Conservation (phyloP, 1,284 basidiomycete genomes). For the Porodaedalea pini region DNA sequence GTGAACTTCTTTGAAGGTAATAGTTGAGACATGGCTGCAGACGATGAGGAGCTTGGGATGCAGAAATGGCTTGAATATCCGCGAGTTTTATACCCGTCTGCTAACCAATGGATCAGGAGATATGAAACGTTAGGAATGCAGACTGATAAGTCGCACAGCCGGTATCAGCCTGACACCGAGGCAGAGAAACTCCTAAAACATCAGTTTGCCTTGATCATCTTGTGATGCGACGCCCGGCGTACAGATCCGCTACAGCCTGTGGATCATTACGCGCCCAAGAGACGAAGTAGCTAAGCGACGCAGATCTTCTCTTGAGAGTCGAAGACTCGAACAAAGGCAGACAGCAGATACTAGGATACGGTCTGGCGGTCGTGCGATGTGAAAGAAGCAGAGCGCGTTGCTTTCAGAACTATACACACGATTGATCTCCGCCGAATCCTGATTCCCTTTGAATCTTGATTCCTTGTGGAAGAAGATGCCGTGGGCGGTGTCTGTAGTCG, state of each 20-base stretch:
- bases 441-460: too few relatives aligned
- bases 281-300: too few relatives aligned
- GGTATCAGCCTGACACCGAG: not conserved
- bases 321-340: too few relatives aligned
- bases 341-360: not conserved
- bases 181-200: not conserved
- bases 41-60: not conserved
- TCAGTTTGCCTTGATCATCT: not conserved
- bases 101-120: not conserved
- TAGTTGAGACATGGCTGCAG: not conserved
- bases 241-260: not conserved
- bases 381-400: too few relatives aligned
- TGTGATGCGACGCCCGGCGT: too few relatives aligned
- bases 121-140: not conserved
- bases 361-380: too few relatives aligned
- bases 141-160: not conserved
- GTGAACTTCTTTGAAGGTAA: conserved; percentile 8
- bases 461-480: too few relatives aligned
- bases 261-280: too few relatives aligned
- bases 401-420: too few relatives aligned
- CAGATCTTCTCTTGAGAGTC: too few relatives aligned
- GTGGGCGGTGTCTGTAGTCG: too few relatives aligned
- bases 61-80: not conserved
- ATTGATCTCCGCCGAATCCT: too few relatives aligned
- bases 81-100: not conserved